phyloP scores from a whole-genome alignment of 768 basidiomycete genomes.

The Rhizopogon rudus region DNA sequence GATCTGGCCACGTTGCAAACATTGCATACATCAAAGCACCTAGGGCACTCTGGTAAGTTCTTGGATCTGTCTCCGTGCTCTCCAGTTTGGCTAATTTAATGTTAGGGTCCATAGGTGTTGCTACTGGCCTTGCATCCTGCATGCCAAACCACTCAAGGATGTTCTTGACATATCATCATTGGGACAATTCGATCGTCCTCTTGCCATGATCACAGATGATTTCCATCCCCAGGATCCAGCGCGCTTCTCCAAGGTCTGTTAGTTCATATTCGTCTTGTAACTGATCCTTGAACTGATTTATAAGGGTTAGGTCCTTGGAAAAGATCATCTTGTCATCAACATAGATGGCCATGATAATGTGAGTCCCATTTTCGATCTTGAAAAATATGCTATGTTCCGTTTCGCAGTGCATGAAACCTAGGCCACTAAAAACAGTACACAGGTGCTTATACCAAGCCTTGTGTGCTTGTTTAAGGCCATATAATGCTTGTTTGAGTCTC shows the following conservation, averaged over 20 bases:
- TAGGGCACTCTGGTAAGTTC: no score
- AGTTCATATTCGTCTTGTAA: background rate
- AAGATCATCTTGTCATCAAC: background rate
- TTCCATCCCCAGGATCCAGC: slow-evolving; percentile 27
- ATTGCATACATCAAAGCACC: no score
- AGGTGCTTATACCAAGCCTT: slow-evolving; percentile 1
- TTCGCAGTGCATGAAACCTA: background rate
- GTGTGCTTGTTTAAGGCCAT: slow-evolving; percentile 3
- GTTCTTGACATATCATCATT: no score
- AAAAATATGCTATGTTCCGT: slow-evolving; percentile 1
- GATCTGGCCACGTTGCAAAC: no score
- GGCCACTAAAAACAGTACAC: background rate
- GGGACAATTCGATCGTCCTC: slow-evolving; percentile 3
- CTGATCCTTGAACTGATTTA: background rate
- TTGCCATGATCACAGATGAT: slow-evolving; percentile 18
- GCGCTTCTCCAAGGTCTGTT: background rate
- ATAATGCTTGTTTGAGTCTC: background rate
- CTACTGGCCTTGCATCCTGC: no score
- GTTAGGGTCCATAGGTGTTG: no score
- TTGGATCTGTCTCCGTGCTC: no score
- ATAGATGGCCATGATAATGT: background rate
- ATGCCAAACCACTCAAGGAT: no score
- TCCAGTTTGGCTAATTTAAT: no score
- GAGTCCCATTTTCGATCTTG: background rate
- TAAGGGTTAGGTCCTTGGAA: background rate